These are phyloP conservation scores for Lotmaria passim DNA, from an alignment of 208 protist species.

Conservation along the genomic window DNA sequence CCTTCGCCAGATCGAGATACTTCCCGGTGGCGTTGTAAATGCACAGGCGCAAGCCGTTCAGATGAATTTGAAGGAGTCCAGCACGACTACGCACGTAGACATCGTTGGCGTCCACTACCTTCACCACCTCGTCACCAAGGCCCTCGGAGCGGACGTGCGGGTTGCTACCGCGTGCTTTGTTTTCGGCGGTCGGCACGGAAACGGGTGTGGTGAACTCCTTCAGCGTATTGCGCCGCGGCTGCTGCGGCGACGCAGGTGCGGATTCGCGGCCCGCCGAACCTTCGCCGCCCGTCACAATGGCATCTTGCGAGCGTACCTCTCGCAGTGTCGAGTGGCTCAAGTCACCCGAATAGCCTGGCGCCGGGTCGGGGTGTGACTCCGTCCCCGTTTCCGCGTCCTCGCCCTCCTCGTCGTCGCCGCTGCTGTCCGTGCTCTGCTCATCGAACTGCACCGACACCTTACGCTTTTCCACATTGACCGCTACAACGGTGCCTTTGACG, in stretches of 20 bases:
- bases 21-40: slow-evolving; percentile 88
- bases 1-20: slow-evolving; percentile 59
- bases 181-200: slow-evolving; percentile 8
- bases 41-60: slow-evolving; percentile 82
- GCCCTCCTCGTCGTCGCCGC: slow-evolving; percentile 25
- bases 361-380: slow-evolving; percentile 7
- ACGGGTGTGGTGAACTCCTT: slow-evolving; percentile 24
- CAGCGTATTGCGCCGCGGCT: slow-evolving; percentile 18
- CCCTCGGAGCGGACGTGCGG: slow-evolving; percentile 21
- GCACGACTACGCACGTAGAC: slow-evolving; percentile 63
- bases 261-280: background rate
- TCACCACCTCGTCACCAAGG: slow-evolving; percentile 47
- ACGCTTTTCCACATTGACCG: slow-evolving; percentile 50
- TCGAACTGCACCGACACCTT: slow-evolving; percentile 79
- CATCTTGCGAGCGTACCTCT: background rate
- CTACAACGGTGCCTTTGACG: slow-evolving; percentile 76
- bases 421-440: slow-evolving; percentile 16
- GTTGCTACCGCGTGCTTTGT: slow-evolving; percentile 7
- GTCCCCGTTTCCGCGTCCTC: slow-evolving; percentile 23
- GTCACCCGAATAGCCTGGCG: background rate
- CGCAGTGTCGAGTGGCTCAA: background rate
- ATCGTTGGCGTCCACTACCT: slow-evolving; percentile 58
- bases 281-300: background rate
- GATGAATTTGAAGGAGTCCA: slow-evolving; percentile 72
- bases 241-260: background rate